A percentile compares a stretch with the other conserved stretches of the same genome.
Conservation (phyloP, 306 rosid genomes). For the Cicer pinnatifidum region DNA sequence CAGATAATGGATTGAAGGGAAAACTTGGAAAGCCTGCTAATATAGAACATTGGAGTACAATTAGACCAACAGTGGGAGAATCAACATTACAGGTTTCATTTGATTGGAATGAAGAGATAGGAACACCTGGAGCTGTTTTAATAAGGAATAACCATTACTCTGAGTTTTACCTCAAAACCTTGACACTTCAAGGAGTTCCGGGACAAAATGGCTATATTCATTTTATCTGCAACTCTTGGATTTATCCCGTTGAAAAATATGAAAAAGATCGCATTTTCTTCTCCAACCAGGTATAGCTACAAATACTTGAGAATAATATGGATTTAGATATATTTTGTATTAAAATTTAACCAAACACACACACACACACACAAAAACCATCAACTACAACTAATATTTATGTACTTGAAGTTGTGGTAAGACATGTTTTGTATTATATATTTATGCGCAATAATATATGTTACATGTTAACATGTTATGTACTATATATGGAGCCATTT, state of each 20-base stretch:
- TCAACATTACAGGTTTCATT: constrained; percentile 59
- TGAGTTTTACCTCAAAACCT: constrained; percentile 67
- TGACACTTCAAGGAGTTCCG: constrained; percentile 74
- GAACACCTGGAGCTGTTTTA: constrained; percentile 73
- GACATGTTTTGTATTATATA: too few species aligned
- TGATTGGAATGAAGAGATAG: constrained; percentile 68
- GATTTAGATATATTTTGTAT: too few species aligned
- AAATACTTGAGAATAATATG: too few species aligned
- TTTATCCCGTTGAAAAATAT: constrained; percentile 68
- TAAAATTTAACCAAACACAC: too few species aligned
- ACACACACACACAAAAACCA: too few species aligned
- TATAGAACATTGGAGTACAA: constrained; percentile 62
- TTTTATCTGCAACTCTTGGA: constrained; percentile 87
- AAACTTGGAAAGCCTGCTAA: constrained; percentile 64
- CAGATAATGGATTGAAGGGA: constrained; percentile 61
- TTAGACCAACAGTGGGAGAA: constrained; percentile 47
- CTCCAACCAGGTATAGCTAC: constrained; percentile 64
- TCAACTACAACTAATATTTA: too few species aligned
- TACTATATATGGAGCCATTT: constrained; percentile 54
- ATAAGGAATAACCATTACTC: constrained; percentile 68
- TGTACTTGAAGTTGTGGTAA: too few species aligned
- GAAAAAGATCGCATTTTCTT: constrained; percentile 73
- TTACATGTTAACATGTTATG: constrained; percentile 3
- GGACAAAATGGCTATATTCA: constrained; percentile 62
- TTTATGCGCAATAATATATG: not conserved